Percentiles rank a stretch among this genome's conserved stretches.
phyloP scores from a whole-genome alignment of 2,329 filamentous ascomycete species.

The Scedosporium boydii region DNA sequence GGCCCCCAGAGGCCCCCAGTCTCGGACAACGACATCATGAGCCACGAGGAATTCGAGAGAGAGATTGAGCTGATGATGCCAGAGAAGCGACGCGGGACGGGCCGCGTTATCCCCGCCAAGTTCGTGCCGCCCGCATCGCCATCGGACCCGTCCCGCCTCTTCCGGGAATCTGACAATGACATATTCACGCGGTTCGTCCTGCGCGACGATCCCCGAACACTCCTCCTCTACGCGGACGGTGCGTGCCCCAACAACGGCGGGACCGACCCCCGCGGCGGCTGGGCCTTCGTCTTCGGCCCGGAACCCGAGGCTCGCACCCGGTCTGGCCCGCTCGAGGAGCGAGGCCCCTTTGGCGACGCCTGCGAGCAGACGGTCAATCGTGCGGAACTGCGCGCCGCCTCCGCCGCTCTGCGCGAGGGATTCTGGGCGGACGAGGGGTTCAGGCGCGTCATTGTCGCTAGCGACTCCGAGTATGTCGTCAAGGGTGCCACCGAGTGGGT shows the following conservation, averaged over 20 bases:
- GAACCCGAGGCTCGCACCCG: slow-evolving; percentile 6
- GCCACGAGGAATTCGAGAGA: too few relatives aligned
- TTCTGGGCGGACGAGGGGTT: slow-evolving; percentile 32
- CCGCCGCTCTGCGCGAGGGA: slow-evolving; percentile 35
- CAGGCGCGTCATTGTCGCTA: slow-evolving; percentile 37
- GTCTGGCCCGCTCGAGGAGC: slow-evolving; percentile 27
- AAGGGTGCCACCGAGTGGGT: neutral
- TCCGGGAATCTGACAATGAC: too few relatives aligned
- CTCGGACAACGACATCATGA: too few relatives aligned
- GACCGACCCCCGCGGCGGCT: slow-evolving; percentile 25
- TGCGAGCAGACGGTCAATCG: slow-evolving; percentile 33
- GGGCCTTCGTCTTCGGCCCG: slow-evolving; percentile 21
- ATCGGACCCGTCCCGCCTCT: too few relatives aligned
- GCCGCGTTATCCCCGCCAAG: too few relatives aligned
- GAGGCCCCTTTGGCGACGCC: slow-evolving; percentile 28
- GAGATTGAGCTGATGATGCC: too few relatives aligned
- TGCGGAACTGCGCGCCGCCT: slow-evolving; percentile 9
- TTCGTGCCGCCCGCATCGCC: too few relatives aligned
- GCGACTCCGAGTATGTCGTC: slow-evolving; percentile 42
- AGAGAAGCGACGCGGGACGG: too few relatives aligned
- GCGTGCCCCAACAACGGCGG: slow-evolving; percentile 33
- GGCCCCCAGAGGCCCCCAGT: too few relatives aligned
- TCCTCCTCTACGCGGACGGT: slow-evolving; percentile 35
- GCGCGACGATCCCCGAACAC: neutral
- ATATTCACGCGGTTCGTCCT: neutral